Evolutionary conservation across 768 basidiomycete genomes (phyloP), one percentile per base, ranked within the genome.

Genomic region (Rhizopogon vinicolor): DNA sequence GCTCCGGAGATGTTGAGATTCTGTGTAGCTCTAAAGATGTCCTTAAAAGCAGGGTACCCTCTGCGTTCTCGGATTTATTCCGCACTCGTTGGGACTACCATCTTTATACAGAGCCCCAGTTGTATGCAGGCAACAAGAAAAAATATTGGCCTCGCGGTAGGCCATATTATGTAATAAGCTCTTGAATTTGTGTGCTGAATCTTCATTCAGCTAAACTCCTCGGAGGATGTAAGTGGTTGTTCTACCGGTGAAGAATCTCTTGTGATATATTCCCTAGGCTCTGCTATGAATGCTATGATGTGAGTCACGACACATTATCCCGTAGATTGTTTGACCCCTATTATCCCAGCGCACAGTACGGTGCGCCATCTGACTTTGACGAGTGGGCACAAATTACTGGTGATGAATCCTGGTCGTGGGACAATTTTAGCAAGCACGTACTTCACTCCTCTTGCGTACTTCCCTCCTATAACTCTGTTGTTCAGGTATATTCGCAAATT

Each of bases 401-500:
- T 7, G 81, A 86, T 40, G 69, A 78, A 7, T 72, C 75, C 3
- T 89, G 87, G 87, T 57, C 68, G 14, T 72, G 80, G 81, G 67
- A 76, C 40, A 75, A 80, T 37, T 75, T 89, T 58, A 70, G 74
- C 55, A 64, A 68, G 87, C 82, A 58, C 40, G 71, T 53, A 8
- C 9, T 31, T 7, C 13, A 18, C n/a, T 40, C 16, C 12, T 37
- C 4, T 7, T 14, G 5, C 19, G 41, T 44, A n/a, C 5, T 25
- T 29, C 40, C 37, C n/a, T 25, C 22, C 41, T 51, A 25, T 25
- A 10, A 54, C 29, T 37, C n/a, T 16, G 42, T 39, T 10, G 14
- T 35, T 4, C 49, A 88, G 86, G n/a, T 89, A 87, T 60, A 84
- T 89, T 62, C 74, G 65, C 37, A 89, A 86, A 65, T 87, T 89